These are phyloP conservation scores for Lathyrus sativus DNA, from an alignment of 306 rosid genomes.

Conservation along the genomic window DNA sequence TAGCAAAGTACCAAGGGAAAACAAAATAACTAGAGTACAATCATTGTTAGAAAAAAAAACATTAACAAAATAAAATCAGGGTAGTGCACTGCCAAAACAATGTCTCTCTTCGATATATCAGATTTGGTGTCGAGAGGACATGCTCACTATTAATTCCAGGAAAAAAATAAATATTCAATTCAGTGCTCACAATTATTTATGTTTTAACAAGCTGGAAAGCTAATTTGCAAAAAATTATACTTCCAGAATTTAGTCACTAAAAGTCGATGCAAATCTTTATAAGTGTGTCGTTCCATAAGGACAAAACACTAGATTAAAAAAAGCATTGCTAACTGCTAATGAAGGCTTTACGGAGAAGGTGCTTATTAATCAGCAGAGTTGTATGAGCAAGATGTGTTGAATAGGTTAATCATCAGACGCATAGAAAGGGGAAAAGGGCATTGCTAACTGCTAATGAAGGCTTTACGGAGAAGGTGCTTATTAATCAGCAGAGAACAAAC, in stretches of 20 bases:
- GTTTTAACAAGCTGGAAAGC: slow-evolving; percentile 18
- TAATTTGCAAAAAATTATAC: neutral
- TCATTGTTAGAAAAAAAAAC: slow-evolving; percentile 5
- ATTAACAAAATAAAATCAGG: slow-evolving; percentile 11
- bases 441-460: slow-evolving; percentile 3
- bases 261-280: neutral
- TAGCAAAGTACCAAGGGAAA: slow-evolving; percentile 11
- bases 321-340: no score
- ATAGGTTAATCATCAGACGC: neutral
- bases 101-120: slow-evolving; percentile 28
- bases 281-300: neutral
- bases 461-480: slow-evolving; percentile 13
- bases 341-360: no score
- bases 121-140: neutral
- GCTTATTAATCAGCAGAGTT: no score
- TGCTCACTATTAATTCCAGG: slow-evolving; percentile 13
- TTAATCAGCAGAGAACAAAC: slow-evolving; percentile 23
- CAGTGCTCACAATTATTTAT: neutral
- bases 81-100: slow-evolving; percentile 1
- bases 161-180: neutral
- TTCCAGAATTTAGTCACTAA: slow-evolving; percentile 13
- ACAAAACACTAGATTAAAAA: slow-evolving; percentile 22
- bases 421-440: neutral
- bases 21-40: slow-evolving; percentile 16
- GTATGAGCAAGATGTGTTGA: neutral